Evolutionary conservation across 1,284 basidiomycete species (phyloP).

Genomic region (Rhodotorula sp.): DNA sequence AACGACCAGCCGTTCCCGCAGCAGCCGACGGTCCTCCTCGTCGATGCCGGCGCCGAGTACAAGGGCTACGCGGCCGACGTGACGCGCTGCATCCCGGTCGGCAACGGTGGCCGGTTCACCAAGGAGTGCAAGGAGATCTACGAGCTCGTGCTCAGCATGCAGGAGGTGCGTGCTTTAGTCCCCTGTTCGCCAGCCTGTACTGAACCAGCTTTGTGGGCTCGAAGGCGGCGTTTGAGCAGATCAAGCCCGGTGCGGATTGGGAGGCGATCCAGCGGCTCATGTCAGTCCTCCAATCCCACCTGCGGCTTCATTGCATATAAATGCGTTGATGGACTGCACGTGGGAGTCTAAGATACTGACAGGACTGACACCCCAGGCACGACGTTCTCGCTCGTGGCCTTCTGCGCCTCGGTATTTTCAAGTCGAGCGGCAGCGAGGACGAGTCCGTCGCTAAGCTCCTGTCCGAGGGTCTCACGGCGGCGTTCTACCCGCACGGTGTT

Average conservation of each 20-base stretch:
- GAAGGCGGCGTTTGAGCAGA: constrained; percentile 66
- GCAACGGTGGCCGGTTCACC: constrained; percentile 84
- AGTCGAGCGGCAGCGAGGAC: constrained; percentile 58
- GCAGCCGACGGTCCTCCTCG: constrained; percentile 60
- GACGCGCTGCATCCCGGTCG: constrained; percentile 57
- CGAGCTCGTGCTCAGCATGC: constrained; percentile 82
- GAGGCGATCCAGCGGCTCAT: constrained; percentile 77
- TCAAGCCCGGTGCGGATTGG: constrained; percentile 77
- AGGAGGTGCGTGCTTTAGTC: constrained; percentile 59
- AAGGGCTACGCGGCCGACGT: constrained; percentile 76
- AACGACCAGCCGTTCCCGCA: constrained; percentile 56
- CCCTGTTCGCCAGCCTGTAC: not conserved
- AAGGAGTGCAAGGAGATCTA: constrained; percentile 76
- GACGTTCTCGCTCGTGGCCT: constrained; percentile 74
- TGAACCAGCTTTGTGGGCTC: not conserved
- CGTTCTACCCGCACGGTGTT: constrained; percentile 89
- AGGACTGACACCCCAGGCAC: constrained; percentile 54
- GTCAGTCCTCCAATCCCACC: not conserved
- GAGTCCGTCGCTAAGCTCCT: constrained; percentile 59
- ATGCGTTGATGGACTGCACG: too few species aligned
- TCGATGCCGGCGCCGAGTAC: constrained; percentile 91
- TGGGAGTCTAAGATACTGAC: too few species aligned
- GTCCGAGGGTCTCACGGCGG: constrained; percentile 69
- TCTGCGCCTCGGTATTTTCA: constrained; percentile 78
- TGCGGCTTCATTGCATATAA: not conserved